Conservation (phyloP, 2,329 filamentous ascomycete genomes). For the Elsinoe necatrix region DNA sequence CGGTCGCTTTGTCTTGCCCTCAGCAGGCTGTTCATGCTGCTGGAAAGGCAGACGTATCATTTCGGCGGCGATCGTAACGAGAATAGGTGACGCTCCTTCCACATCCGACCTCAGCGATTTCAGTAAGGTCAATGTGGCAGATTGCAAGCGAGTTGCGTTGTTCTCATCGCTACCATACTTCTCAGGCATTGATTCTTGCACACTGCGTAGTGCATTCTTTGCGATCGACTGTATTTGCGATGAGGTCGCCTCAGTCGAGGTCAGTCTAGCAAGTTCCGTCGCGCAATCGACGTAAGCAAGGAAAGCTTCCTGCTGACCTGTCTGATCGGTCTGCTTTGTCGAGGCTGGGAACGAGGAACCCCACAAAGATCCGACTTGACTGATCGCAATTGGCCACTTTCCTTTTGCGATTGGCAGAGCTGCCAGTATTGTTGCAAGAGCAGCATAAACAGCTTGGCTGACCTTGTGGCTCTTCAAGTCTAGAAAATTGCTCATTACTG, state of each 20-base stretch:
- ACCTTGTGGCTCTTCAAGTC: conserved; percentile 33
- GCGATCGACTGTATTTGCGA: conserved; percentile 61
- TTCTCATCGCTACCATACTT: conserved; percentile 66
- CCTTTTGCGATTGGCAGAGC: conserved; percentile 21
- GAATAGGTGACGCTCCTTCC: conserved; percentile 54
- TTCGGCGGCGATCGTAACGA: conserved; percentile 61
- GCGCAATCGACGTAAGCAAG: conserved; percentile 73
- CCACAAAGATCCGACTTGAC: conserved; percentile 27
- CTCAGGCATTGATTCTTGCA: conserved; percentile 60
- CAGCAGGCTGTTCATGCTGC: conserved; percentile 21
- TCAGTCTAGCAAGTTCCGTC: conserved; percentile 68
- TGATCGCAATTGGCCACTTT: conserved; percentile 24
- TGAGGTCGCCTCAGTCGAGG: conserved; percentile 54
- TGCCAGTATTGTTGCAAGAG: conserved; percentile 33
- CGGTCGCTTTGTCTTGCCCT: conserved; percentile 41
- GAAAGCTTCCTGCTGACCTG: conserved; percentile 67
- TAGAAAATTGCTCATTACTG: conserved; percentile 53
- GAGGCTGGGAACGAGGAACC: conserved; percentile 24
- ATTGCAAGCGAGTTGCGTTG: conserved; percentile 63
- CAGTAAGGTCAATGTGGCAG: conserved; percentile 58
- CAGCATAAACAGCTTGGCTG: conserved; percentile 35
- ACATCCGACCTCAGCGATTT: conserved; percentile 60
- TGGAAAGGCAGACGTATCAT: conserved; percentile 62
- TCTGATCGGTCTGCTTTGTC: conserved; percentile 17
- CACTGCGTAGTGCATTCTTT: conserved; percentile 58